Base-by-base conservation (phyloP, 1,284 basidiomycete genomes). In the Tilletia setariae region DNA sequence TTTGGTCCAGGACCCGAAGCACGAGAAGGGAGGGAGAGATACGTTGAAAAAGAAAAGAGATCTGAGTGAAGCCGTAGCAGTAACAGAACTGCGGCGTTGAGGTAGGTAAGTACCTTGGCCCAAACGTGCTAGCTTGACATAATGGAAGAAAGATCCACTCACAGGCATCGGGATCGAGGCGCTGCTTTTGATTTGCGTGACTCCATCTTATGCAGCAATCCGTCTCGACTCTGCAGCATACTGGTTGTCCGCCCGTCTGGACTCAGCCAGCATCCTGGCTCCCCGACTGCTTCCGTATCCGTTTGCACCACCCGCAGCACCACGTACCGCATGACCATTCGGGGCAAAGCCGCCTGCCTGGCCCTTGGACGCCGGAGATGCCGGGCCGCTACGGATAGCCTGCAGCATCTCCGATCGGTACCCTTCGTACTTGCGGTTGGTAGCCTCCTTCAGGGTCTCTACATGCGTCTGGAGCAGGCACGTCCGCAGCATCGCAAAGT, bases 401-500 rank as follows among this genome's bases (percentile, higher is more conserved):
- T 44, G 62, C 30, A 63, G 42, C 62, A 44, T 63, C 40, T 63
- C 62, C 9, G 62, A 63, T 9, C 62, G 62, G 42, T 63, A 63
- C 1, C 19, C 43, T 42, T 63, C 62, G 21, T 63, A 63, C 40
- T 44, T 46, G 35, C 43, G 42, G 21, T 63, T 63, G n/a, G 62
- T 63, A 1, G 40, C 40, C 62, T 63, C 62, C 16, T 28, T 19
- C n/a, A 63, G 62, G n/a, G 16, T 42, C 62, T 63, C 62, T 2
- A 63, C 43, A 23, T 63, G 62, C 62, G 62, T 46, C 32, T 61
- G 56, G 28, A 92, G 82, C 63, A 92, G 86, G 64, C 89, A 89
- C 21, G 89, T 91, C 74, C 91, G 86, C 82, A 92, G 83, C 72
- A 91, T 90, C 63, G 90, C 87, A 79, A 91, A 92, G 83, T 92